Conservation (phyloP, 192 early-diverging fungal genomes). For the Backusella tuberculispora region DNA sequence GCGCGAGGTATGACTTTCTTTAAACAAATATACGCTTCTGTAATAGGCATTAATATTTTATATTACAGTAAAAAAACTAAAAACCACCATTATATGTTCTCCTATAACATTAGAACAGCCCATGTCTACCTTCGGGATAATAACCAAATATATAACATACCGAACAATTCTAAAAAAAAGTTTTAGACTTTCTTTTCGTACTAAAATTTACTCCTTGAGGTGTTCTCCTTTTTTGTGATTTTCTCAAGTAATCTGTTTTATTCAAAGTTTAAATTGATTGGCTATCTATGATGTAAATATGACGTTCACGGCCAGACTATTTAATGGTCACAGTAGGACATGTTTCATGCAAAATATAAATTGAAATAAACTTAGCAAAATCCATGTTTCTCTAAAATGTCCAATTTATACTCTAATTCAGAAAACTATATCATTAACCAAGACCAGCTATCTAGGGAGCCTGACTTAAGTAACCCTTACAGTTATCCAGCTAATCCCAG, state of each 20-base stretch:
- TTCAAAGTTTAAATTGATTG: not conserved
- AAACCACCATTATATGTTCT: too few relatives aligned
- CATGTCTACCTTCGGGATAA: too few relatives aligned
- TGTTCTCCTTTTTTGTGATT: not conserved
- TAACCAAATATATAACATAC: too few relatives aligned
- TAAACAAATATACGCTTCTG: too few relatives aligned
- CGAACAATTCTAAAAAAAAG: too few relatives aligned
- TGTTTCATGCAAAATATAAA: constrained; percentile 17
- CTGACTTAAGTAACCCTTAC: constrained; percentile 28
- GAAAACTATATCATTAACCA: not conserved
- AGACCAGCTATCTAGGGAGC: not conserved
- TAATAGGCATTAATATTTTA: too few relatives aligned
- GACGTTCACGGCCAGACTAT: not conserved
- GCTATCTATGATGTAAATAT: not conserved
- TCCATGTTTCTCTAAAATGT: not conserved
- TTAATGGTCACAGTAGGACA: not conserved
- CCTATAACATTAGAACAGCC: too few relatives aligned
- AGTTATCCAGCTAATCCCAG: constrained; percentile 20
- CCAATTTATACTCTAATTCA: not conserved
- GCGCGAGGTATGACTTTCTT: too few relatives aligned
- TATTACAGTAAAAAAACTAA: too few relatives aligned
- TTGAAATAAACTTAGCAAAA: not conserved
- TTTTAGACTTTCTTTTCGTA: too few relatives aligned
- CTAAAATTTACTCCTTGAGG: too few relatives aligned
- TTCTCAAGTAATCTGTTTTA: not conserved